Evolutionary conservation across 106 monocot genomes (phyloP), one percentile per base, ranked within the genome.

Genomic region (Apostasia ramifera): DNA sequence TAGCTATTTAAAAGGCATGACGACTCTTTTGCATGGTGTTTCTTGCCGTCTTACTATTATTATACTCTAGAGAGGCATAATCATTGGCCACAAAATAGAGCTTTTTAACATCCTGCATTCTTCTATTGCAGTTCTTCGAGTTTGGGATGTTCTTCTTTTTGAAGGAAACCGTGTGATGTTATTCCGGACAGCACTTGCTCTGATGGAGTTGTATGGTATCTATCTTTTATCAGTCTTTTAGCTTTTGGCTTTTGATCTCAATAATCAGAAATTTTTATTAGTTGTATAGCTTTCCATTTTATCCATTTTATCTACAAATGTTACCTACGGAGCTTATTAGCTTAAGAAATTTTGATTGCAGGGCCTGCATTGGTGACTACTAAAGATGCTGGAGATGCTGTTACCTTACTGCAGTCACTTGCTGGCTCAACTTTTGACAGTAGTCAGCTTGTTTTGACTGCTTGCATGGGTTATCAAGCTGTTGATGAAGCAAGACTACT

Each of bases 131-230:
- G 95, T 97, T 81, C 92, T 97, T 69, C 95, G 92, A 49, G 76
- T 92, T 5, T 97, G 95, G 95, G 95, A 97, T 81, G 95, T 92
- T 60, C 82, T 97, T 71, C 82, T 97, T 10, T 97, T 97, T 74
- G 95, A 97, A 66, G 95, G 92, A 60, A 97, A 83, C 62, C 78
- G 95, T 38, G 92, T 85, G 14, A 92, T 89, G 84, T 74, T 97
- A 52, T 97, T 97, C 67, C 79, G 77, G 40, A 89, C 95, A 44
- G 87, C 95, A 40, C 89, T 97, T 84, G 95, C 95, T 63, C 52
- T 97, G 43, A 85, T 97, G 92, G 95, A 97, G 69, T 77, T 97
- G 81, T 97, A 97, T 81, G 95, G 95, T 97, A 97, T 65, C 77
- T 26, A 26, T 26, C 26, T 26, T 26, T 26, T 26, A 26, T 26